Base-by-base conservation (phyloP, 164 flowering plant genomes). In the Berberis vulgaris region DNA sequence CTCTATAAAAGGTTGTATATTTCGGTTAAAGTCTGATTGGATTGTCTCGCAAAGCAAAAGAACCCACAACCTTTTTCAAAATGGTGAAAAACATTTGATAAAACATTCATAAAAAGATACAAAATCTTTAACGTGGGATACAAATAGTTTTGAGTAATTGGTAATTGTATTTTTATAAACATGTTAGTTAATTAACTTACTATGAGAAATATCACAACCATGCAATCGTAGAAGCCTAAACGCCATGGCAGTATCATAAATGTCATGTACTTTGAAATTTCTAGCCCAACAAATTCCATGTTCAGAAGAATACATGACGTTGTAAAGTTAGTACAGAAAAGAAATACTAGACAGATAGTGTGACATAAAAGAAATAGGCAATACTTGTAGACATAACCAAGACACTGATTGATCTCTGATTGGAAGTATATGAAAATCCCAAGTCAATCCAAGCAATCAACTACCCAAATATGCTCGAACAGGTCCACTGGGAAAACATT, bases 401-500 rank as follows among this genome's bases (percentile, higher is more conserved):
- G 41, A 56, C 43, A 56, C 39, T 56, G 41, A 13, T 56, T 56
- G 43, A 56, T 56, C 9, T 56, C 59, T 38, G 39, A 39, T 38
- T 40, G 38, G 59, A 56, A 56, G 43, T 38, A 40, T 38, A 43
- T 40, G 7, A 42, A 56, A 38, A 56, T 2, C 7, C 59, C 43
- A 2, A 54, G 82, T 39, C 95, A 87, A 42, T 86, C 83, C 73
- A 88, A 58, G 7, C 97, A 84, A 65, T 85, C 93, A 4, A 81
- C 84, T 5, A 68, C 77, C 91, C 91, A 88, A 11, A 84, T 65
- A 54, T 70, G 86, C 60, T 85, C 91, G 56, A 83, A 88, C 72
- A 88, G 13, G 64, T 90, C 95, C 3, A 85, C 86, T 0, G 97
- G 97, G 66, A 81, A 88, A 49, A 79, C 85, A 61, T 78, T 77